A percentile compares a stretch with the other conserved stretches of the same genome.
Evolutionary conservation across 495 filamentous ascomycete species (phyloP).

Genomic region (Darksidea phi): DNA sequence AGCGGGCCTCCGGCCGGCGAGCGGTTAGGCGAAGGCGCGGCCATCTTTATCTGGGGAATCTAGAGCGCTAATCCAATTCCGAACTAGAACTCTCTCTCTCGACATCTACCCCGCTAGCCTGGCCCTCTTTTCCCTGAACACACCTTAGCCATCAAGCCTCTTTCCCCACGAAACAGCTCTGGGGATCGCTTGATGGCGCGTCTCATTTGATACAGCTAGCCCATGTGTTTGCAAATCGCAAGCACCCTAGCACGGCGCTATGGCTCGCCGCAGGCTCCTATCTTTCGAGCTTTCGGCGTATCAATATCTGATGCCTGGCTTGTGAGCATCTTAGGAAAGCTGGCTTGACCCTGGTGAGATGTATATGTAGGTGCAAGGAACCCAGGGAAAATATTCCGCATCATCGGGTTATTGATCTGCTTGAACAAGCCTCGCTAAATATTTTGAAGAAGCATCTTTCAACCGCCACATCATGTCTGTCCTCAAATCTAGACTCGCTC

Average conservation of each 20-base stretch:
- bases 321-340: background rate
- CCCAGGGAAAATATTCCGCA: conserved; percentile 15
- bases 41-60: conserved; percentile 2
- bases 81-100: background rate
- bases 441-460: background rate
- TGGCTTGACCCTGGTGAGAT: conserved; percentile 6
- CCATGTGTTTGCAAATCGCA: conserved; percentile 1
- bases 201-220: background rate
- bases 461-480: conserved; percentile 37
- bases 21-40: background rate
- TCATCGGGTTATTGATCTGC: conserved; percentile 2
- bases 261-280: conserved; percentile 33
- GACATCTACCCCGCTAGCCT: conserved; percentile 1
- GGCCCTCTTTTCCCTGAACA: background rate
- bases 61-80: background rate
- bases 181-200: conserved; percentile 9
- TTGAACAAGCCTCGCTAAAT: background rate
- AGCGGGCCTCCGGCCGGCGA: conserved; percentile 15
- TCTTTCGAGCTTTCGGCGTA: conserved; percentile 4
- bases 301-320: conserved; percentile 6
- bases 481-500: conserved; percentile 41
- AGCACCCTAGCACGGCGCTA: conserved; percentile 2
- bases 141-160: background rate
- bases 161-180: conserved; percentile 14
- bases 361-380: conserved; percentile 36